Evolutionary conservation across 768 basidiomycete species (phyloP).

Genomic region (Austroboletus festivus): DNA sequence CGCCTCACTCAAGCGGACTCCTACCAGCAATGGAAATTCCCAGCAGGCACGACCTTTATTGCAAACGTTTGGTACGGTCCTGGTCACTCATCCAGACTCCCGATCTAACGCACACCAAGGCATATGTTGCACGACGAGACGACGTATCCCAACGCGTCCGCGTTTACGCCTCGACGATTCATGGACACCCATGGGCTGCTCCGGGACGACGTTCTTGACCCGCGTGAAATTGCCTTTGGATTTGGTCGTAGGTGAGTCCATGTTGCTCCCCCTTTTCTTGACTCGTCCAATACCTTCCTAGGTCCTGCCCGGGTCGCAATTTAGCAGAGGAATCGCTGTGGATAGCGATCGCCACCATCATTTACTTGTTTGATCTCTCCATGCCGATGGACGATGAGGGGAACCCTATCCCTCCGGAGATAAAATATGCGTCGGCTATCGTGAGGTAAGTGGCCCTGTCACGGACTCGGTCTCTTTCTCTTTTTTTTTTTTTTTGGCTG

Average conservation of each 20-base stretch:
- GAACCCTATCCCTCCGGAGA: neutral
- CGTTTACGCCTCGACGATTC: conserved; percentile 3
- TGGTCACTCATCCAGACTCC: neutral
- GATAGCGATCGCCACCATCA: neutral
- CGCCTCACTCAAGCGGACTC: conserved; percentile 2
- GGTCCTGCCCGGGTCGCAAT: conserved; percentile 4
- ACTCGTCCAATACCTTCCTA: no score
- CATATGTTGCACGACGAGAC: conserved; percentile 5
- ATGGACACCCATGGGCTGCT: neutral
- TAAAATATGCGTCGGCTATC: neutral
- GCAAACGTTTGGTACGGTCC: neutral
- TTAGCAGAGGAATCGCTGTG: conserved; percentile 5
- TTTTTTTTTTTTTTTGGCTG: neutral
- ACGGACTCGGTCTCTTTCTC: neutral
- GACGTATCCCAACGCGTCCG: conserved; percentile 1
- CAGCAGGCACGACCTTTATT: conserved; percentile 4
- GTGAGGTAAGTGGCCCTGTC: neutral
- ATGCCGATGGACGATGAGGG: conserved; percentile 1
- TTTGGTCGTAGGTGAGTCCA: conserved; percentile 3
- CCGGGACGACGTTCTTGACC: neutral
- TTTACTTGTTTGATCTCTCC: conserved; percentile 2
- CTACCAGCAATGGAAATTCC: conserved; percentile 1
- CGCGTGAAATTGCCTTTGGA: conserved; percentile 6
- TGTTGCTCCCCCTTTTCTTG: neutral
- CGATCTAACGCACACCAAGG: neutral